Base-by-base conservation (phyloP, 352 stramenopile genomes). In the Phytopythium boreale region DNA sequence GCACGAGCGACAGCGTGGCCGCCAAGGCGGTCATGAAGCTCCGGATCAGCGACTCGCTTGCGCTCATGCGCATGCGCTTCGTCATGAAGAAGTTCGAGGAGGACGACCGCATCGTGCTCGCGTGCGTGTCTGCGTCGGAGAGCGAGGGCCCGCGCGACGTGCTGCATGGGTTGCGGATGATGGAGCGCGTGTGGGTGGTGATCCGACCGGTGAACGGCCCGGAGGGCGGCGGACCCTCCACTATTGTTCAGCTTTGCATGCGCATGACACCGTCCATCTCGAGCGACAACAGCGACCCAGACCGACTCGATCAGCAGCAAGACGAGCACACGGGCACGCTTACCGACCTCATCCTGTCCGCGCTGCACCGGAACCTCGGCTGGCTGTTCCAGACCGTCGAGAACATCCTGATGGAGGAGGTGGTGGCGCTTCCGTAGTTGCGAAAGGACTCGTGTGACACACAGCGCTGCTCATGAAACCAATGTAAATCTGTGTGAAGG, bases 221-320 rank as follows among this genome's bases (percentile, higher is more conserved):
- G 19, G 56, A 63, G 15, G 7, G 46, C 6, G 61, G 46, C 6
- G 61, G 46, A 7, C 64, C 76, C 15, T 68, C 75, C 24, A 82
- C 77, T 2, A 72, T 82, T 46, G 76, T 84, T 47, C 77, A 87
- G 59, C 55, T 87, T 1, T 87, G 73, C 36, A 84, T 87, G 67
- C 71, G 77, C 2, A 66, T 87, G 20, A 82, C 69, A 29, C 77
- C 77, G n/a, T 77, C 63, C 41, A 56, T 77, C 15, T 77, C 74
- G 31, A 61, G 14, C 37, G 51, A 27, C 51, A 39, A 1, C 9
- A 4, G 19, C 26, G 55, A 50, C 10, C 34, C 56, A 6, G 67
- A 70, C 4, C 31, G 63, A 43, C 50, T 29, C 17, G 49, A 44
- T 34, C 56, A 29, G 15, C 66, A 59, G 56, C 57, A 56, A 2